These are phyloP conservation scores for Aciculosporium take DNA, from an alignment of 2,329 filamentous ascomycete species.

Conservation along the genomic window DNA sequence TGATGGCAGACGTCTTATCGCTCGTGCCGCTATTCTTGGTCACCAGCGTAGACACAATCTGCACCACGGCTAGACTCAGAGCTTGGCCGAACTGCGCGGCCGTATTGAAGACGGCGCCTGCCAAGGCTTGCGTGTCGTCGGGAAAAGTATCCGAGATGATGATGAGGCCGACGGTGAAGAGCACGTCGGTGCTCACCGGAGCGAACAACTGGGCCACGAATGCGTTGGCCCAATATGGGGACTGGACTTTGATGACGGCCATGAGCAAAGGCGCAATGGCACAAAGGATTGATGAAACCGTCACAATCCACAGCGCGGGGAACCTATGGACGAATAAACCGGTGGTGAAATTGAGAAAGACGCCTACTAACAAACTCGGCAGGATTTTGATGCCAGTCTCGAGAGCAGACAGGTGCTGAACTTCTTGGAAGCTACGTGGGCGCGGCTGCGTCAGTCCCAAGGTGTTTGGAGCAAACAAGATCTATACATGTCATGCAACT, in stretches of 20 bases:
- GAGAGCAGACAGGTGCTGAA: conserved; percentile 31
- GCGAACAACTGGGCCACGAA: conserved; percentile 29
- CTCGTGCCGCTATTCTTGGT: conserved; percentile 19
- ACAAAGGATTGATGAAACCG: conserved; percentile 25
- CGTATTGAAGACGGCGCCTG: conserved; percentile 48
- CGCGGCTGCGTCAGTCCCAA: neutral
- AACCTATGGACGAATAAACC: conserved; percentile 32
- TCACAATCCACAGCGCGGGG: conserved; percentile 24
- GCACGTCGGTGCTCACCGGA: conserved; percentile 29
- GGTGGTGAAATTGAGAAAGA: conserved; percentile 26
- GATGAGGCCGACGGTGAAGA: conserved; percentile 43
- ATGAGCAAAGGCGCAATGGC: conserved; percentile 37
- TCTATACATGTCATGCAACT: conserved; percentile 8
- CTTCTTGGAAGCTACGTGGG: conserved; percentile 31
- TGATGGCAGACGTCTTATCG: conserved; percentile 18
- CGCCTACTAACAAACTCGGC: conserved; percentile 29
- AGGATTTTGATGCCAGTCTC: conserved; percentile 31
- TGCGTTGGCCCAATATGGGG: conserved; percentile 36
- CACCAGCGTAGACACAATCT: conserved; percentile 27
- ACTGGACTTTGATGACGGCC: conserved; percentile 33
- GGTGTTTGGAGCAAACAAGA: neutral
- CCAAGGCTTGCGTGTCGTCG: conserved; percentile 41
- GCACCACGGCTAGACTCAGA: conserved; percentile 31
- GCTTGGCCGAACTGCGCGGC: conserved; percentile 40
- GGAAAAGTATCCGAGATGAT: conserved; percentile 41